Conservation (phyloP, 208 protist species). For the Trypanosoma cruzi region DNA sequence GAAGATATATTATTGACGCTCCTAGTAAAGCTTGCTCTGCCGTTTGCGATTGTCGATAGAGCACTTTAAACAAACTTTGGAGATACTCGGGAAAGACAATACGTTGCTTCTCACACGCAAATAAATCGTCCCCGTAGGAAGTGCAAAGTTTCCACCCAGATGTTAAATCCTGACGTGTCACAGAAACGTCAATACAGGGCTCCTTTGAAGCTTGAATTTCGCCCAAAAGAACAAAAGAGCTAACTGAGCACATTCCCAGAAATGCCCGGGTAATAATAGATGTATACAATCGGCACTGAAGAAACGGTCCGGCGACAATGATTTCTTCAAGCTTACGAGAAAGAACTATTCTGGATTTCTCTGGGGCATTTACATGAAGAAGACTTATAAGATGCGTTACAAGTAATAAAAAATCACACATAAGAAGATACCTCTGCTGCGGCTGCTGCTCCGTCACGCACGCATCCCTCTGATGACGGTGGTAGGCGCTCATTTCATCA, state of each 20-base stretch:
- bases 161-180: conserved; percentile 21
- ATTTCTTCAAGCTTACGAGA: conserved; percentile 9
- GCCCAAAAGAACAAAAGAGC: conserved; percentile 26
- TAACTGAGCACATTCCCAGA: conserved; percentile 30
- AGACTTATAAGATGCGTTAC: conserved; percentile 25
- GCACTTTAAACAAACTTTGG: conserved; percentile 4
- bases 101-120: conserved; percentile 22
- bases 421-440: conserved; percentile 21
- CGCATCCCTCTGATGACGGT: conserved; percentile 28
- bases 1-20: conserved; percentile 24
- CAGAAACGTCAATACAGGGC: background rate
- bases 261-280: conserved; percentile 30
- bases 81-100: conserved; percentile 30
- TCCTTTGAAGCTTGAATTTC: background rate
- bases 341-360: conserved; percentile 5
- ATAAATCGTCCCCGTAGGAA: conserved; percentile 32
- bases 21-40: conserved; percentile 15
- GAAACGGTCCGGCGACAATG: conserved; percentile 26
- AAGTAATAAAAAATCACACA: conserved; percentile 28
- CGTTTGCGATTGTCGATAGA: background rate
- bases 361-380: conserved; percentile 16
- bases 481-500: conserved; percentile 11
- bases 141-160: conserved; percentile 21
- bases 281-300: conserved; percentile 35
- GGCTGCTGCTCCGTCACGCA: background rate